Percentiles rank a stretch among this genome's conserved stretches.
These are phyloP conservation scores for Senna siamea DNA, from an alignment of 306 rosid genomes.

Conservation along the genomic window DNA sequence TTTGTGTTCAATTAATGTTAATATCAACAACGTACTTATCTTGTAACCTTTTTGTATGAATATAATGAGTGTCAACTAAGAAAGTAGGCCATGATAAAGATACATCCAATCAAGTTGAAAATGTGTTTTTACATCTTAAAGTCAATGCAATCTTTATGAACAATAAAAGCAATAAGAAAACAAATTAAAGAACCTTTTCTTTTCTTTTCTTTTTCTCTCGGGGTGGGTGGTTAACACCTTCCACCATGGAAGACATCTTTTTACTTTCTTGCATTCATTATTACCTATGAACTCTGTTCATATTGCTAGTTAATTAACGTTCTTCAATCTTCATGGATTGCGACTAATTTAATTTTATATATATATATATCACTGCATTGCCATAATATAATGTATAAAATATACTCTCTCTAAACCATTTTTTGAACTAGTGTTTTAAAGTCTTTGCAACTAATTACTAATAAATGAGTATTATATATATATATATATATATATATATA, in stretches of 20 bases:
- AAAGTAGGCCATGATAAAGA: slow-evolving; percentile 56
- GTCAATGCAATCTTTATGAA: slow-evolving; percentile 66
- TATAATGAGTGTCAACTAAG: slow-evolving; percentile 57
- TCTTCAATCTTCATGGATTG: slow-evolving; percentile 1
- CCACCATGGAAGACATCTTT: slow-evolving; percentile 48
- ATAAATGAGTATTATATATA: background rate
- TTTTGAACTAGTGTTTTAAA: background rate
- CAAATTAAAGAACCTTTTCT: background rate
- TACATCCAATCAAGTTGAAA: slow-evolving; percentile 44
- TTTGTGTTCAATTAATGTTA: slow-evolving; percentile 46
- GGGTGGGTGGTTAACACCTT: slow-evolving; percentile 27
- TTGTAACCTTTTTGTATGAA: slow-evolving; percentile 52
- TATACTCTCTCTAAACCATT: background rate
- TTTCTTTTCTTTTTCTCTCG: background rate
- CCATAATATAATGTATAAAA: background rate
- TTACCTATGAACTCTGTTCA: slow-evolving; percentile 42
- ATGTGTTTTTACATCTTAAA: slow-evolving; percentile 52
- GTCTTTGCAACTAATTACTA: background rate
- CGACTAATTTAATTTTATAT: too few species aligned
- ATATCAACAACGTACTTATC: slow-evolving; percentile 45
- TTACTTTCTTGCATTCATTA: slow-evolving; percentile 40
- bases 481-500: too few species aligned
- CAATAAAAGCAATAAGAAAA: slow-evolving; percentile 46
- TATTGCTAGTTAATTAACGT: background rate
- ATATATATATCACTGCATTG: background rate